A percentile compares a stretch with the other conserved stretches of the same genome.
Conservation (phyloP, 176 grass and related monocot species). For the Thinopyrum elongatum region DNA sequence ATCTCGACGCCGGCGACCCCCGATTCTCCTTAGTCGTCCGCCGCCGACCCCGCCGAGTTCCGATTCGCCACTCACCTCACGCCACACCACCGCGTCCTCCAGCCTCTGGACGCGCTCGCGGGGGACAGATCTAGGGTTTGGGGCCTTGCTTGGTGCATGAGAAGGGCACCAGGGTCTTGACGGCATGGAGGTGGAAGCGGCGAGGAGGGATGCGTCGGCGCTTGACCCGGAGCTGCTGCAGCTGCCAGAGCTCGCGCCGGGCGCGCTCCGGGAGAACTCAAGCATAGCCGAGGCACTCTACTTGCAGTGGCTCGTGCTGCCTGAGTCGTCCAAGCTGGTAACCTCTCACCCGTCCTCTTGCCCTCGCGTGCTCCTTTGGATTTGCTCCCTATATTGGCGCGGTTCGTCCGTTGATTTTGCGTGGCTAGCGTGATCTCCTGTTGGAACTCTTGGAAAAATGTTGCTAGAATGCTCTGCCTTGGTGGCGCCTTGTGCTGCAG, state of each 20-base stretch:
- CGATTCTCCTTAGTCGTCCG: conserved; percentile 28
- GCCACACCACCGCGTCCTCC: conserved; percentile 2
- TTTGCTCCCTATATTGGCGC: conserved; percentile 19
- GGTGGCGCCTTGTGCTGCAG: background rate
- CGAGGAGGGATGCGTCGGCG: conserved; percentile 66
- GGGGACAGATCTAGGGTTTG: conserved; percentile 55
- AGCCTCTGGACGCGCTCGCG: conserved; percentile 14
- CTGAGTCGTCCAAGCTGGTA: conserved; percentile 92
- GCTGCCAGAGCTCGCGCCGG: conserved; percentile 80
- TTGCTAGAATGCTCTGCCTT: conserved; percentile 1
- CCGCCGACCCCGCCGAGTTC: conserved; percentile 24
- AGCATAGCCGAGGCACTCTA: conserved; percentile 62
- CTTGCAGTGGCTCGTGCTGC: conserved; percentile 87
- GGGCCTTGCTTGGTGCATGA: conserved; percentile 57
- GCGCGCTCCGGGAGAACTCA: conserved; percentile 71
- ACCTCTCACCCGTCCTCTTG: background rate
- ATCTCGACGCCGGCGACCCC: conserved; percentile 31
- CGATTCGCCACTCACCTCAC: conserved; percentile 7
- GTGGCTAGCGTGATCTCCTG: conserved; percentile 29
- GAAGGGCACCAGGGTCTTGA: conserved; percentile 44
- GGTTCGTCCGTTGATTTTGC: conserved; percentile 15
- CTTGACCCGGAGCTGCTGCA: conserved; percentile 96
- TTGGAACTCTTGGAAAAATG: background rate
- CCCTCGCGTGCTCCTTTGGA: background rate
- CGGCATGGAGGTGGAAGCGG: conserved; percentile 74